Conservation (phyloP, 805 yeast species). For the Spathaspora boniae region DNA sequence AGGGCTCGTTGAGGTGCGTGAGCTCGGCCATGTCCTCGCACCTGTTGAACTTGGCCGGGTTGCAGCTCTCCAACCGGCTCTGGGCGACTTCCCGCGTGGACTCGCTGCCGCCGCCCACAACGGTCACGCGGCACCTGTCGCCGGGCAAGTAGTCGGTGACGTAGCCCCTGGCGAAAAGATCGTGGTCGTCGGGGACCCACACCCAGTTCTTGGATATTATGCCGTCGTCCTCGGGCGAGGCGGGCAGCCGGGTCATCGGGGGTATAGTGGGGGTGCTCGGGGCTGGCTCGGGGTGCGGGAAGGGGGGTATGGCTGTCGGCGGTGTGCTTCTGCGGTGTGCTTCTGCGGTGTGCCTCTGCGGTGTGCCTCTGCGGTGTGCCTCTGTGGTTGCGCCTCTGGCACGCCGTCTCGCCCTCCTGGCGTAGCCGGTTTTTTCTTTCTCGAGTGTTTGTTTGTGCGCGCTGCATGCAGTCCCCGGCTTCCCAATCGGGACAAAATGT, state of each 20-base stretch:
- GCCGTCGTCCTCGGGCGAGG: slow-evolving; percentile 12
- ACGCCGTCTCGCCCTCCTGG: too few relatives aligned
- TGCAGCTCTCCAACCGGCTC: slow-evolving; percentile 56
- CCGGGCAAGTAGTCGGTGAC: slow-evolving; percentile 44
- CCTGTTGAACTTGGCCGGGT: slow-evolving; percentile 86
- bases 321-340: too few relatives aligned
- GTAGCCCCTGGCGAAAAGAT: slow-evolving; percentile 59
- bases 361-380: too few relatives aligned
- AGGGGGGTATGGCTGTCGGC: too few relatives aligned
- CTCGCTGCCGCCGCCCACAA: slow-evolving; percentile 29
- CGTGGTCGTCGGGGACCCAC: slow-evolving; percentile 67
- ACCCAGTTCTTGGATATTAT: slow-evolving; percentile 57
- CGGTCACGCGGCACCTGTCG: slow-evolving; percentile 33
- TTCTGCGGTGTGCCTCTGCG: too few relatives aligned
- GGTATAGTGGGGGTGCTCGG: neutral
- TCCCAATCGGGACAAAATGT: too few relatives aligned
- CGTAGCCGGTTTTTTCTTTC: too few relatives aligned
- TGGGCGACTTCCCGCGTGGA: slow-evolving; percentile 41
- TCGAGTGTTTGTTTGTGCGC: too few relatives aligned
- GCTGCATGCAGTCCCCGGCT: too few relatives aligned
- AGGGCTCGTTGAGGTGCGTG: slow-evolving; percentile 91
- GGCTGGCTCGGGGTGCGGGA: too few relatives aligned
- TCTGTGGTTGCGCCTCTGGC: too few relatives aligned
- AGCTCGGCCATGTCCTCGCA: slow-evolving; percentile 95
- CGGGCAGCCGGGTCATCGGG: neutral